Evolutionary conservation across 345 rosid genomes (phyloP).

Genomic region (Corchorus capsularis): DNA sequence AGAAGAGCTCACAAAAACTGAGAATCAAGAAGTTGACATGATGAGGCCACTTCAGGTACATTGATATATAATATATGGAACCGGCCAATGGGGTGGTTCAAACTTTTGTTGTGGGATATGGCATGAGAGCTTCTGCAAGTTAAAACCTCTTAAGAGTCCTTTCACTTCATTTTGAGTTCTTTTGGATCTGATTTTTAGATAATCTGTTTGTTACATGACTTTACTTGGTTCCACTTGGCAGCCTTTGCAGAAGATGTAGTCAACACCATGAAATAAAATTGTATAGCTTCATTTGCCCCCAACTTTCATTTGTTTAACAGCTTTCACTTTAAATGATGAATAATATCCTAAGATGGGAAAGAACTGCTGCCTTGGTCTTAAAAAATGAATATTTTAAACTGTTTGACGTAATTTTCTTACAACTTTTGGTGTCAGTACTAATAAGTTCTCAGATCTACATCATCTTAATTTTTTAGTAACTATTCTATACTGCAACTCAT

Average conservation of each 20-base stretch:
- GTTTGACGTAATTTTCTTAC: not conserved
- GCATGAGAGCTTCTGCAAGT: not conserved
- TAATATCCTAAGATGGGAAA: not conserved
- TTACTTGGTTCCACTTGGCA: no score
- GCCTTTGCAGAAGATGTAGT: no score
- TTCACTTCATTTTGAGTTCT: no score
- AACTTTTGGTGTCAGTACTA: not conserved
- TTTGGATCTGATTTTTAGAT: not conserved
- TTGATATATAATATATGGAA: not conserved
- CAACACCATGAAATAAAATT: no score
- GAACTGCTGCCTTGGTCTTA: not conserved
- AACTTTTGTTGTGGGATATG: not conserved
- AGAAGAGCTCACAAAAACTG: slow-evolving; percentile 46
- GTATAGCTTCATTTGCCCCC: not conserved
- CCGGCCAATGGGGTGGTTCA: not conserved
- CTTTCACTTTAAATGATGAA: no score
- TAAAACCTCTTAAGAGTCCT: not conserved
- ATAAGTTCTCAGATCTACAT: not conserved
- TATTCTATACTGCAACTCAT: not conserved
- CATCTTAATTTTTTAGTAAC: not conserved
- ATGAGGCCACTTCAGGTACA: slow-evolving; percentile 66
- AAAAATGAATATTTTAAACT: not conserved
- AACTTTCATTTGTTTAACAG: no score
- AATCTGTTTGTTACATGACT: not conserved
- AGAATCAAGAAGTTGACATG: slow-evolving; percentile 36